Base-by-base conservation (phyloP, 805 yeast species). In the Blastobotrys americana region DNA sequence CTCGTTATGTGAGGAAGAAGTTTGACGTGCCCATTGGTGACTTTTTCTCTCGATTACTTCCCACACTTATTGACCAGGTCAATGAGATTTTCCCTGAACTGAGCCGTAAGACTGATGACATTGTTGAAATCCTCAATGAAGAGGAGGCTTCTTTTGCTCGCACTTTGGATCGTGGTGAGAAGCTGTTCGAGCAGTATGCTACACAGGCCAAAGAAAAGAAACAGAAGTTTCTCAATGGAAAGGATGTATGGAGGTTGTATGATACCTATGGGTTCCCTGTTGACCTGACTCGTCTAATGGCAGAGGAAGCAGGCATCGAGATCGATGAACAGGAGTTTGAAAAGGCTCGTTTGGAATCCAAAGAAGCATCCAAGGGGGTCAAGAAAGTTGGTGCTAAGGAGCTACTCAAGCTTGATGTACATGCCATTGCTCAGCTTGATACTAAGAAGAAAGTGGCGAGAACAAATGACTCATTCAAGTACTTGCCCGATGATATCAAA, bases 241-340 rank as follows among this genome's bases (percentile, higher is more conserved):
- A 77, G 58, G 97, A 90, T 64, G 98, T 93, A 34, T 93, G 99
- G 99, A 80, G 99, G 69, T 73, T 93, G 57, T 93, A 93, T 59
- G 99, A 93, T 59, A 93, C 99, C 9, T 93, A 90, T 61, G 99
- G 99, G 47, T 93, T 93, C 84, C 99, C 99, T 33, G 97, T 88
- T 46, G 99, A 93, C 68, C 77, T 93, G 62, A 93, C 99, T 23
- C 80, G 96, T 64, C 76, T 93, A 63, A 93, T 93, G 99, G 98
- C 98, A 38, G 97, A 90, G 67, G 99, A 93, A 69, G 86, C 93
- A 48, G 95, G 95, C 16, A 76, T 93, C 57, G 82, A 80, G 58
- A 90, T 93, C 52, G 97, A 93, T 64, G 95, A 88, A 63, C 80
- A 72, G 41, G 97, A 86, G 28, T 93, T 93, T 60, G 97, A 89